Conservation (phyloP, 345 rosid species). For the Punica granatum region DNA sequence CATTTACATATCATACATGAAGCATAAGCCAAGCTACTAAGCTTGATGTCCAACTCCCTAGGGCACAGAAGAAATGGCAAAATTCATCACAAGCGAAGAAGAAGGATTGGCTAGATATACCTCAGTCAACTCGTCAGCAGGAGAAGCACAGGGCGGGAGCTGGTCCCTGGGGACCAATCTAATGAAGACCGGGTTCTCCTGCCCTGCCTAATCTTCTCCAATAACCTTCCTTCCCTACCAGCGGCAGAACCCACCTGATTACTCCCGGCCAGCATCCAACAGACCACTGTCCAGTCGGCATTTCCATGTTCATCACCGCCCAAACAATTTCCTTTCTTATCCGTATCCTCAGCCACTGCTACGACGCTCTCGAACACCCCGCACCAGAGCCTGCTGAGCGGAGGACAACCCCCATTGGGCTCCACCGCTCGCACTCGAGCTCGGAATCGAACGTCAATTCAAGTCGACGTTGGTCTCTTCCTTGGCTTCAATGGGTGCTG, state of each 20-base stretch:
- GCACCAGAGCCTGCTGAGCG: slow-evolving; percentile 42
- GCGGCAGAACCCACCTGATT: slow-evolving; percentile 35
- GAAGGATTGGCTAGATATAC: slow-evolving; percentile 14
- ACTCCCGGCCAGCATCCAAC: slow-evolving; percentile 45
- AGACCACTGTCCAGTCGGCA: slow-evolving; percentile 31
- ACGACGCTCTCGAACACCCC: slow-evolving; percentile 64
- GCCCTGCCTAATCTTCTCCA: slow-evolving; percentile 53
- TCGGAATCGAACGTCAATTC: not conserved
- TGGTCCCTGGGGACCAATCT: slow-evolving; percentile 44
- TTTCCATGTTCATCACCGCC: slow-evolving; percentile 26
- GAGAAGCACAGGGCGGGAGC: slow-evolving; percentile 44
- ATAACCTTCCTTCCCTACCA: slow-evolving; percentile 36
- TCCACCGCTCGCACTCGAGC: slow-evolving; percentile 8
- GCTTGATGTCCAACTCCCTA: no score
- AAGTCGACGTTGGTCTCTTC: not conserved
- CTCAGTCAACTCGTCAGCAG: slow-evolving; percentile 54
- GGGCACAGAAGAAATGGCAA: not conserved
- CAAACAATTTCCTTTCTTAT: not conserved
- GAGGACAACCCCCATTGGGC: slow-evolving; percentile 31
- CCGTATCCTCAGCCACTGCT: slow-evolving; percentile 32
- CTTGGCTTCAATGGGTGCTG: not conserved
- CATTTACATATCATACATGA: not conserved
- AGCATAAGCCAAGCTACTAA: not conserved
- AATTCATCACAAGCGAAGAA: not conserved
- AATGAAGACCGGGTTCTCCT: slow-evolving; percentile 42